These are phyloP conservation scores for Pseudomicrostroma phylloplanum DNA, from an alignment of 1,284 basidiomycete species.

Conservation along the genomic window DNA sequence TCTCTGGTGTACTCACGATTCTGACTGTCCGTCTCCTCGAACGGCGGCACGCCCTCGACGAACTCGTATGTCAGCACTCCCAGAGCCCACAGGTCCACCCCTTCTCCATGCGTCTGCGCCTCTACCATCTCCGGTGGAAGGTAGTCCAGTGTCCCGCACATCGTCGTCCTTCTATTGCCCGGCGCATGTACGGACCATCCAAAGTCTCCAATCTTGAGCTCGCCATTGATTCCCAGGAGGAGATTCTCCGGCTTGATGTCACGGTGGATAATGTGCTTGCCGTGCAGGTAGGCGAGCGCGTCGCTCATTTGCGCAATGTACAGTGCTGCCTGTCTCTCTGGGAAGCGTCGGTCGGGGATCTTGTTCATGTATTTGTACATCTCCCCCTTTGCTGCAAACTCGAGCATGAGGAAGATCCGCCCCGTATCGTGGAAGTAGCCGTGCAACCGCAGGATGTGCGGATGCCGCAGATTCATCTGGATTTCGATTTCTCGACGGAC, in stretches of 20 bases:
- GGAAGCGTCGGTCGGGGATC: constrained; percentile 63
- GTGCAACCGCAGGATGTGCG: constrained; percentile 85
- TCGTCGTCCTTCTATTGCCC: constrained; percentile 74
- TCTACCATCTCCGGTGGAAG: constrained; percentile 99
- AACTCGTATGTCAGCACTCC: constrained; percentile 96
- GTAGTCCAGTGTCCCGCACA: constrained; percentile 94
- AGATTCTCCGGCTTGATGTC: constrained; percentile 99
- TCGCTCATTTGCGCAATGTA: constrained; percentile 99
- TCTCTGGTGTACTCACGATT: constrained; percentile 57
- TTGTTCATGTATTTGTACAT: constrained; percentile 91
- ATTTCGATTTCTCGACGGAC: constrained; percentile 97
- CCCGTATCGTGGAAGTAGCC: constrained; percentile 97
- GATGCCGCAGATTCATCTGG: constrained; percentile 90
- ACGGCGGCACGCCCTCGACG: constrained; percentile 82
- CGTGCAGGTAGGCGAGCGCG: constrained; percentile 83
- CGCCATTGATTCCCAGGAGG: constrained; percentile 86
- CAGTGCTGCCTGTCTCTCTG: constrained; percentile 72
- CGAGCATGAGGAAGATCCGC: constrained; percentile 95
- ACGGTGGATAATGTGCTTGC: constrained; percentile 94
- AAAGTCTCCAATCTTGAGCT: constrained; percentile 97
- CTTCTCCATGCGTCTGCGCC: constrained; percentile 58
- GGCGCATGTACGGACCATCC: constrained; percentile 99
- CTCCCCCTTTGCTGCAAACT: constrained; percentile 92
- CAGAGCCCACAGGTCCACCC: constrained; percentile 93
- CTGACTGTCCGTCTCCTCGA: constrained; percentile 69